Evolutionary conservation across 306 rosid genomes (phyloP), one percentile per base, ranked within the genome.

Genomic region (Fagus crenata): DNA sequence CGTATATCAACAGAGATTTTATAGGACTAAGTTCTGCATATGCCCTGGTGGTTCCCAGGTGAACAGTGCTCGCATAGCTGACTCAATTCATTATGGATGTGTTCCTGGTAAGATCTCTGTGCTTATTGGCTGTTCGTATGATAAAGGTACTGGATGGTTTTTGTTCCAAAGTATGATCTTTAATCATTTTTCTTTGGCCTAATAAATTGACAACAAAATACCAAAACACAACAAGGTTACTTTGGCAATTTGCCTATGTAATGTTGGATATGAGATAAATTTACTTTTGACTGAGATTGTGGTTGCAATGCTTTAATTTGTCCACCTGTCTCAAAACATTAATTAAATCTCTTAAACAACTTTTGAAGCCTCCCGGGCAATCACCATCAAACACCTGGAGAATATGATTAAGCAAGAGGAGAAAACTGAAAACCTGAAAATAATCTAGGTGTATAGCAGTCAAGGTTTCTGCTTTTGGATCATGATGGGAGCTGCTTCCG

Each of bases 1-100:
- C 77, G 79, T 88, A 59, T 95, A 95, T 83, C 99, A 95, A 80
- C 89, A 92, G 86, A 87, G 89, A 84, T 95, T 95, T 77, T 95
- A 95, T 81, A 85, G 77, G 63, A 95, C 88, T 49, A 95, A 91
- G 81, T 92, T 89, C 81, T 95, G 97, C 83, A 91, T 95, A 79
- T 95, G 99, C 85, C 99, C 99, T 65, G 97, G 99, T 53, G 99
- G 99, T 75, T 95, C 99, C 43, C 99, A 95, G 85, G 99, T 95
- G 69, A 95, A 95, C 75, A 95, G 99, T 83, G 97, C 99, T 74
- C 98, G 99, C 49, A 90, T 91, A 77, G 78, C 93, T 40, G 99
- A 95, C 77, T 89, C 98, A 78, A 95, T 95, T 77, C 99, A 95
- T 85, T 95, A 89, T 80, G 99, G 99, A 80, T 95, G 99, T 87